Evolutionary conservation across 345 rosid species (phyloP).

Genomic region (Excoecaria agallocha): DNA sequence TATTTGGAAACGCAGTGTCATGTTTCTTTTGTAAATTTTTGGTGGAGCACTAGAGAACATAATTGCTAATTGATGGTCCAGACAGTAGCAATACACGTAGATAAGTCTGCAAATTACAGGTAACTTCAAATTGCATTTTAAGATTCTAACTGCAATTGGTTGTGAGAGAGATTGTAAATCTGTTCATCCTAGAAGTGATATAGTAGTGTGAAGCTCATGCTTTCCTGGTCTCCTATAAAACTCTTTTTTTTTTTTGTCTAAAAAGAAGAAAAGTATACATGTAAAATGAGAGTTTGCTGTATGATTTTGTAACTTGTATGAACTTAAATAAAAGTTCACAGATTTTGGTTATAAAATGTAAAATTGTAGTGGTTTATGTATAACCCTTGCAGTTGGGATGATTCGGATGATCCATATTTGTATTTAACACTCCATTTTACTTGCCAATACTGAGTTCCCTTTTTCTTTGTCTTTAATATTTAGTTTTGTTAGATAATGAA

Average conservation of each 20-base stretch:
- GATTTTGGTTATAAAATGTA: slow-evolving; percentile 6
- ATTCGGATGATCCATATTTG: too few relatives aligned
- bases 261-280: not conserved
- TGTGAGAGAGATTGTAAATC: slow-evolving; percentile 20
- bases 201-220: slow-evolving; percentile 5
- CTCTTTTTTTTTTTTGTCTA: not conserved
- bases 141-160: slow-evolving; percentile 15
- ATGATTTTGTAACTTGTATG: slow-evolving; percentile 2
- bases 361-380: not conserved
- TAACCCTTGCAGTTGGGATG: too few relatives aligned
- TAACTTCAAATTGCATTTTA: not conserved
- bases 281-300: not conserved
- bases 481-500: too few relatives aligned
- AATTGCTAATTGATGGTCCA: slow-evolving; percentile 5
- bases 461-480: too few relatives aligned
- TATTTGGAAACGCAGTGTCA: slow-evolving; percentile 26
- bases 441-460: too few relatives aligned
- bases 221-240: too few relatives aligned
- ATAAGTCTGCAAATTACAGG: not conserved
- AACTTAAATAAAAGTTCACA: not conserved
- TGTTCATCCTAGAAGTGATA: slow-evolving; percentile 1
- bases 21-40: slow-evolving; percentile 19
- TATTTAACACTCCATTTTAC: too few relatives aligned
- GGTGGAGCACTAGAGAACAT: not conserved
- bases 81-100: not conserved